A percentile compares a stretch with the other conserved stretches of the same genome.
These are phyloP conservation scores for Trichoderma gracile DNA, from an alignment of 2,329 filamentous ascomycete genomes.

Conservation along the genomic window DNA sequence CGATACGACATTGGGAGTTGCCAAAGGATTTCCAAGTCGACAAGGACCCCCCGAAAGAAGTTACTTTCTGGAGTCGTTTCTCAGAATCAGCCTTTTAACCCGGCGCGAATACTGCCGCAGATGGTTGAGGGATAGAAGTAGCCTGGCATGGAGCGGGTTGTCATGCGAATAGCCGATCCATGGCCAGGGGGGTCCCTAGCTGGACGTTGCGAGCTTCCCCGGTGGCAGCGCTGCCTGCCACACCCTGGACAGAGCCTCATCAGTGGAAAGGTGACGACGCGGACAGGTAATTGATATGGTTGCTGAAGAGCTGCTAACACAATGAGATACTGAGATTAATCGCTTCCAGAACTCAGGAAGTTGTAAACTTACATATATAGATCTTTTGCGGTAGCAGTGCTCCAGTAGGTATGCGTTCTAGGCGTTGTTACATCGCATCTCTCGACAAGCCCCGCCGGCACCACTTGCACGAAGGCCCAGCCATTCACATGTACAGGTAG, in stretches of 20 bases:
- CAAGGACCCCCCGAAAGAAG: neutral
- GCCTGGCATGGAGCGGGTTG: conserved; percentile 3
- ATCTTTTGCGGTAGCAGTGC: neutral
- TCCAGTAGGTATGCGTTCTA: neutral
- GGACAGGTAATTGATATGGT: neutral
- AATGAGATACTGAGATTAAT: neutral
- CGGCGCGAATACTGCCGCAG: conserved; percentile 4
- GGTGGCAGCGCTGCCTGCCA: neutral
- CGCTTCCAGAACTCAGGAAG: neutral
- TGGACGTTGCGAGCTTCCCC: neutral
- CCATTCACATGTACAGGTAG: neutral
- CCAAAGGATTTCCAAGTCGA: conserved; percentile 8
- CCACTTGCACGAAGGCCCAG: neutral
- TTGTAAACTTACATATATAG: neutral
- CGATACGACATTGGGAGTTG: conserved; percentile 6
- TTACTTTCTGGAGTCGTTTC: neutral
- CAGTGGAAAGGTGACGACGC: neutral
- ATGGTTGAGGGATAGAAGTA: neutral
- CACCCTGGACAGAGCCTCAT: neutral
- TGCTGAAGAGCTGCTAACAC: neutral
- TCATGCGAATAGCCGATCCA: conserved; percentile 8
- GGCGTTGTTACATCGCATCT: neutral
- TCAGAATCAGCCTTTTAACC: conserved; percentile 15
- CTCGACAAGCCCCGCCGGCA: neutral
- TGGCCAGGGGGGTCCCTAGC: neutral